Base-by-base conservation (phyloP, 352 stramenopile genomes). In the Lagenidium giganteum region DNA sequence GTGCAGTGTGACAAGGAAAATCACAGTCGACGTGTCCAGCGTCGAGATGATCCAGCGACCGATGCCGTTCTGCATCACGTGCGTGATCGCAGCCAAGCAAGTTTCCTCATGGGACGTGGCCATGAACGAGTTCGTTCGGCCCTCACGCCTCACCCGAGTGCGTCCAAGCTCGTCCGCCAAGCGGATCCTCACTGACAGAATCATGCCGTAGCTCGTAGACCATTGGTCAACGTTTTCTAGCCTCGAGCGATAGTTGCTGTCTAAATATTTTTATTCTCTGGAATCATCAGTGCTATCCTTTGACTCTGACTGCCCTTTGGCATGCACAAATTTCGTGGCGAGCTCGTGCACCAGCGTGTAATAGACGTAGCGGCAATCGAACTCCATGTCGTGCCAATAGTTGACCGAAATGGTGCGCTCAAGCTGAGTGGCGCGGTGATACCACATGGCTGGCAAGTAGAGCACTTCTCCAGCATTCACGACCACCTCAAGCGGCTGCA, bases 301-400 rank as follows among this genome's bases (percentile, higher is more conserved):
- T n/a, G n/a, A n/a, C 11, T 20, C 32, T 16, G n/a, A 8, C 12
- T 38, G 32, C 20, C 31, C 12, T 28, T 32, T 23, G 16, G n/a
- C n/a, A 35, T 32, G 8, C 16, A 26, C 8, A 17, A 17, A 34
- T 7, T 21, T n/a, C 42, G 29, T 48, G 0, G 66, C 68, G 14
- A 93, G 40, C 20, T 70, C 63, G 24, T 86, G 73, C 18, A 83
- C 73, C 44, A 89, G 87, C 45, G 84, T 93, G 55, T 83, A 93
- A 63, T 93, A 93, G 13, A 89, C 76, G 47, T 88, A 93, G 29
- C 74, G 76, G 54, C 70, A 87, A 56, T 93, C 78, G 30, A 93
- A 93, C 35, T 88, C 67, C 81, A 93, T 93, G 59, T 93, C 81
- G 39, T 93, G 81, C 81, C 81, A 93, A 57, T 93, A 93, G 42